These are phyloP conservation scores for Pleurotus salmoneostramineus DNA, from an alignment of 768 basidiomycete species.

Conservation along the genomic window DNA sequence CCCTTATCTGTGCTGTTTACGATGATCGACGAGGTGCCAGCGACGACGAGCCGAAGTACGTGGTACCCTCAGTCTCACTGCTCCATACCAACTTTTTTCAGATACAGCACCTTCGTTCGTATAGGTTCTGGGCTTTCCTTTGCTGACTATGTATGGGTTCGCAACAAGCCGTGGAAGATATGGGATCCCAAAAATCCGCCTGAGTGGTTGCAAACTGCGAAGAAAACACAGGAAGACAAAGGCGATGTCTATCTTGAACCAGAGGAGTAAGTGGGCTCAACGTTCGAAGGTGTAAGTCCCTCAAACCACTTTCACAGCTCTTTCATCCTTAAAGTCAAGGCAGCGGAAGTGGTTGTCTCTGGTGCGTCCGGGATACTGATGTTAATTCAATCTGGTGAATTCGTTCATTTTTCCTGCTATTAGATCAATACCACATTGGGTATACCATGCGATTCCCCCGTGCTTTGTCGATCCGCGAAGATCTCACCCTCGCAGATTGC, in stretches of 20 bases:
- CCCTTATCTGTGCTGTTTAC: slow-evolving; percentile 85
- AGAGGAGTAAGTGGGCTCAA: slow-evolving; percentile 56
- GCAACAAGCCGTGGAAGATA: slow-evolving; percentile 75
- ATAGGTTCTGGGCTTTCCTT: slow-evolving; percentile 89
- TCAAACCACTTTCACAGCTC: slow-evolving; percentile 49
- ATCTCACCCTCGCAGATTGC: slow-evolving; percentile 69
- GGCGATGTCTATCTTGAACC: slow-evolving; percentile 92
- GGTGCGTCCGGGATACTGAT: slow-evolving; percentile 33
- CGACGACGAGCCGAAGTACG: slow-evolving; percentile 62
- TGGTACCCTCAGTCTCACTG: neutral
- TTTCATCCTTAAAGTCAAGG: slow-evolving; percentile 91
- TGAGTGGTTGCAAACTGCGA: slow-evolving; percentile 59
- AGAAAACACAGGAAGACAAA: slow-evolving; percentile 67
- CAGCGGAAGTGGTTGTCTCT: slow-evolving; percentile 80
- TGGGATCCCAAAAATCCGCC: slow-evolving; percentile 78
- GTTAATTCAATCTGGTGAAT: too few species aligned
- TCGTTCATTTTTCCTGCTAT: too few species aligned
- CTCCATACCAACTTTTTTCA: slow-evolving; percentile 21
- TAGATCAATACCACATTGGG: slow-evolving; percentile 80
- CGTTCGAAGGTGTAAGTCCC: neutral
- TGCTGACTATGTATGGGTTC: slow-evolving; percentile 83
- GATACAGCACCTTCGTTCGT: slow-evolving; percentile 84
- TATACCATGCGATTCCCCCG: slow-evolving; percentile 95
- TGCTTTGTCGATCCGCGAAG: slow-evolving; percentile 75
- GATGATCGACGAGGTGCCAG: slow-evolving; percentile 58